Conservation (phyloP, 192 early-diverging fungal genomes). For the Coemansia sp. region DNA sequence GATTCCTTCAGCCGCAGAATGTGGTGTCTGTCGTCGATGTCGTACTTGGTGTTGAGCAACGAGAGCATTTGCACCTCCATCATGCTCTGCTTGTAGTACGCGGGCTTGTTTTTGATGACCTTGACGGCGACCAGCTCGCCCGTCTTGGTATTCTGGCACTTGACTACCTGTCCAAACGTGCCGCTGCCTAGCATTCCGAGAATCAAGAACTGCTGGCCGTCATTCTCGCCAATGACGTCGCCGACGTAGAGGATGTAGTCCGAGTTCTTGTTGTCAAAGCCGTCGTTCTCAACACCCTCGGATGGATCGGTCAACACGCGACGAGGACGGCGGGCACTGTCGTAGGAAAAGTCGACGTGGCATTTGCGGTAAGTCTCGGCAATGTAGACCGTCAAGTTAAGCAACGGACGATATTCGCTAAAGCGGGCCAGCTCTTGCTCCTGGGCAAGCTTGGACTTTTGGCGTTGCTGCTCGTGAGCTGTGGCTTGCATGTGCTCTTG, state of each 20-base stretch:
- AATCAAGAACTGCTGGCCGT: constrained; percentile 92
- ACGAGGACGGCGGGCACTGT: constrained; percentile 78
- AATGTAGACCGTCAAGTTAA: constrained; percentile 64
- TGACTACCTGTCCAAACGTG: constrained; percentile 99
- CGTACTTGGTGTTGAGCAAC: constrained; percentile 89
- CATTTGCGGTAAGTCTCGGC: constrained; percentile 74
- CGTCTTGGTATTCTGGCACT: constrained; percentile 92
- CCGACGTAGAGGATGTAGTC: constrained; percentile 98
- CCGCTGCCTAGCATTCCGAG: constrained; percentile 93
- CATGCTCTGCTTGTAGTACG: constrained; percentile 97
- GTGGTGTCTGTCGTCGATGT: constrained; percentile 86
- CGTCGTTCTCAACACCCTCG: constrained; percentile 88
- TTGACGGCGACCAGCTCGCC: constrained; percentile 93
- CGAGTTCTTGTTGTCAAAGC: constrained; percentile 92
- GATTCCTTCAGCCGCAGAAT: constrained; percentile 88
- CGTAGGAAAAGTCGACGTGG: constrained; percentile 86
- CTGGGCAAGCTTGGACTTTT: constrained; percentile 28
- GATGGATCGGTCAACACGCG: constrained; percentile 94
- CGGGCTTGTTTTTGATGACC: constrained; percentile 97
- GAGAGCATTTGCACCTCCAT: constrained; percentile 96
- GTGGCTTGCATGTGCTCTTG: constrained; percentile 20
- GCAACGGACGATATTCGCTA: constrained; percentile 58
- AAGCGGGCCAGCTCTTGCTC: constrained; percentile 50
- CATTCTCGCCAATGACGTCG: constrained; percentile 91
- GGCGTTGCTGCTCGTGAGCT: constrained; percentile 39